These are phyloP conservation scores for Trametes pubescens DNA, from an alignment of 1,284 basidiomycete species.

Conservation along the genomic window DNA sequence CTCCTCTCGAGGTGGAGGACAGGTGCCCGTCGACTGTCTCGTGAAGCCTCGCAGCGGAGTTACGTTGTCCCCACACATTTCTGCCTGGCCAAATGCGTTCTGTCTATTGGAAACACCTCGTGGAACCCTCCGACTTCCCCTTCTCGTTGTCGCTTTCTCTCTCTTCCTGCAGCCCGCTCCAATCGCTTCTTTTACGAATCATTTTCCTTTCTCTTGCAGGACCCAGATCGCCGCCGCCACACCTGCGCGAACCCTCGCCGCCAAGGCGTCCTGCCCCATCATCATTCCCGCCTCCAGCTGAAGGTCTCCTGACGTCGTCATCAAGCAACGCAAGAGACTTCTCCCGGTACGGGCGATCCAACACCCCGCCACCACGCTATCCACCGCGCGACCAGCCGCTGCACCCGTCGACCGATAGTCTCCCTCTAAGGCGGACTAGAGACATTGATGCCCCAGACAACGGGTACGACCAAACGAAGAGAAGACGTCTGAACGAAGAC, in stretches of 20 bases:
- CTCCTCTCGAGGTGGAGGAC: constrained; percentile 61
- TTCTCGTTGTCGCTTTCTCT: constrained; percentile 45
- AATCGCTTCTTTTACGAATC: constrained; percentile 37
- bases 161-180: constrained; percentile 44
- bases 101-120: constrained; percentile 56
- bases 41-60: constrained; percentile 61
- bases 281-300: constrained; percentile 18
- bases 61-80: constrained; percentile 48
- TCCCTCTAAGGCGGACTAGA: constrained; percentile 43
- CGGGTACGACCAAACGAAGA: constrained; percentile 42
- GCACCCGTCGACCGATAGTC: constrained; percentile 32
- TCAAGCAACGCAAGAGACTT: constrained; percentile 30
- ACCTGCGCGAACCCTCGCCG: constrained; percentile 34
- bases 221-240: constrained; percentile 54
- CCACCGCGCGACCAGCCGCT: constrained; percentile 28
- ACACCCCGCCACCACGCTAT: constrained; percentile 30
- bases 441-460: constrained; percentile 33
- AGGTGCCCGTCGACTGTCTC: constrained; percentile 52
- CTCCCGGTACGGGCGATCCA: constrained; percentile 29
- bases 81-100: constrained; percentile 51
- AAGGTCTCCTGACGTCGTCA: constrained; percentile 9
- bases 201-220: constrained; percentile 59
- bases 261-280: constrained; percentile 27
- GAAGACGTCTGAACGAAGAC: constrained; percentile 44
- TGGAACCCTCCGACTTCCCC: constrained; percentile 44